phyloP scores from a whole-genome alignment of 2,329 filamentous ascomycete genomes.

The Diaporthe vaccinii region DNA sequence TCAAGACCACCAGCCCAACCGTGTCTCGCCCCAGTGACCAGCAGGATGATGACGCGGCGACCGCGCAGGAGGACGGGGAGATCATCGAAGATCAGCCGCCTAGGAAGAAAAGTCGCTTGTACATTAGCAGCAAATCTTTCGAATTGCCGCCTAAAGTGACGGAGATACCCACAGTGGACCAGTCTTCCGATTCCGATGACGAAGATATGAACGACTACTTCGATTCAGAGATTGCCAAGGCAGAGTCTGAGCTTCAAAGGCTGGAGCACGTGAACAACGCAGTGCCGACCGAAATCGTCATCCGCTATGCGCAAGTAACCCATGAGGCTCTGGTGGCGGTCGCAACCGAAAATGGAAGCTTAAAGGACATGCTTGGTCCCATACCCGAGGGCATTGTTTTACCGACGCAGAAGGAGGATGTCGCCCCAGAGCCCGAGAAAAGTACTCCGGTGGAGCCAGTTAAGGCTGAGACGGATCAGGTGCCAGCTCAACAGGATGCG shows the following conservation, averaged over 20 bases:
- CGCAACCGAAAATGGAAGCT: constrained; percentile 58
- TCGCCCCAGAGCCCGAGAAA: constrained; percentile 42
- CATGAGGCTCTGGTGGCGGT: constrained; percentile 64
- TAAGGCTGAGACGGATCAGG: constrained; percentile 29
- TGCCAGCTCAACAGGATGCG: neutral
- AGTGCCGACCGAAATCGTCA: constrained; percentile 58
- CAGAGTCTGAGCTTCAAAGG: constrained; percentile 62
- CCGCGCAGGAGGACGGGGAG: constrained; percentile 38
- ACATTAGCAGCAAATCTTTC: constrained; percentile 52
- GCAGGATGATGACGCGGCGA: constrained; percentile 32
- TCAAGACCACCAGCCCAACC: constrained; percentile 39
- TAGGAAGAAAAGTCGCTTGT: constrained; percentile 47
- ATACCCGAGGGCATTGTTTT: constrained; percentile 52
- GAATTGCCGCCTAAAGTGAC: constrained; percentile 55
- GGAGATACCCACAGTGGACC: constrained; percentile 51
- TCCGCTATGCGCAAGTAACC: constrained; percentile 62
- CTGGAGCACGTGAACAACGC: constrained; percentile 56
- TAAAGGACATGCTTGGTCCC: constrained; percentile 59
- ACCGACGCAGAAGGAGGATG: constrained; percentile 40
- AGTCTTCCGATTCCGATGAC: constrained; percentile 68
- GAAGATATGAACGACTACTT: constrained; percentile 72
- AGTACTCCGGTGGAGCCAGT: constrained; percentile 36
- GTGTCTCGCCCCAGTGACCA: constrained; percentile 33
- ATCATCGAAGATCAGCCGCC: constrained; percentile 40
- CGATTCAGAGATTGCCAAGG: constrained; percentile 64